Evolutionary conservation across 495 filamentous ascomycete species (phyloP).

Genomic region (Lasiosphaeria hispida): DNA sequence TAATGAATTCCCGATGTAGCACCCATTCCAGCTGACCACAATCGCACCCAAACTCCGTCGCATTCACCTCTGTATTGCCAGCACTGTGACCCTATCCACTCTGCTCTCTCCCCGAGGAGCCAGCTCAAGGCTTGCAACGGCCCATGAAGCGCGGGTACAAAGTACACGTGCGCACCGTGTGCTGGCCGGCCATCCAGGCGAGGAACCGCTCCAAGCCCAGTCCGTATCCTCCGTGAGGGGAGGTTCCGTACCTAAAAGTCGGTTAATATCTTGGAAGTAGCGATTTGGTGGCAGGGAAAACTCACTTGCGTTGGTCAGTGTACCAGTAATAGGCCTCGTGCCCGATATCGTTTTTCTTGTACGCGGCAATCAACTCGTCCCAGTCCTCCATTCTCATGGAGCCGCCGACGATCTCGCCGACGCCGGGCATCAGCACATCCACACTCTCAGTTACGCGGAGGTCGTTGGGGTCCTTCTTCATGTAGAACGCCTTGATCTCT

Average conservation of each 20-base stretch:
- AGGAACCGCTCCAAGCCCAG: slow-evolving; percentile 94
- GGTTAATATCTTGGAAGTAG: slow-evolving; percentile 10
- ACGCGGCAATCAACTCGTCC: slow-evolving; percentile 87
- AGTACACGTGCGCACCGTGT: slow-evolving; percentile 84
- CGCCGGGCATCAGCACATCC: slow-evolving; percentile 82
- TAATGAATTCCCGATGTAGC: no score
- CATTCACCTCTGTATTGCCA: background rate
- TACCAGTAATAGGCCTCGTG: slow-evolving; percentile 97
- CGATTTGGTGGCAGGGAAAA: slow-evolving; percentile 22
- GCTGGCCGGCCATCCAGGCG: slow-evolving; percentile 90
- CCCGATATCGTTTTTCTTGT: slow-evolving; percentile 81
- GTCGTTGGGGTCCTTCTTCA: slow-evolving; percentile 86
- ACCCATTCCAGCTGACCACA: background rate
- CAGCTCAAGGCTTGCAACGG: slow-evolving; percentile 76
- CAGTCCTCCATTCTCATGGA: slow-evolving; percentile 94
- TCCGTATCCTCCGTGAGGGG: slow-evolving; percentile 93
- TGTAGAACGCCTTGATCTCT: slow-evolving; percentile 99
- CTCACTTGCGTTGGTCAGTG: slow-evolving; percentile 95
- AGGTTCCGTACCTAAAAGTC: slow-evolving; percentile 74
- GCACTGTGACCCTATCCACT: no score
- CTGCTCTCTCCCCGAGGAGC: background rate
- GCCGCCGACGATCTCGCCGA: slow-evolving; percentile 92
- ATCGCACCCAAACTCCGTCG: slow-evolving; percentile 3
- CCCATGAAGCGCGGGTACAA: slow-evolving; percentile 94
- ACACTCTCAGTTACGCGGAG: slow-evolving; percentile 92